Conservation (phyloP, 208 protist genomes). For the Leishmania tarentolae region DNA sequence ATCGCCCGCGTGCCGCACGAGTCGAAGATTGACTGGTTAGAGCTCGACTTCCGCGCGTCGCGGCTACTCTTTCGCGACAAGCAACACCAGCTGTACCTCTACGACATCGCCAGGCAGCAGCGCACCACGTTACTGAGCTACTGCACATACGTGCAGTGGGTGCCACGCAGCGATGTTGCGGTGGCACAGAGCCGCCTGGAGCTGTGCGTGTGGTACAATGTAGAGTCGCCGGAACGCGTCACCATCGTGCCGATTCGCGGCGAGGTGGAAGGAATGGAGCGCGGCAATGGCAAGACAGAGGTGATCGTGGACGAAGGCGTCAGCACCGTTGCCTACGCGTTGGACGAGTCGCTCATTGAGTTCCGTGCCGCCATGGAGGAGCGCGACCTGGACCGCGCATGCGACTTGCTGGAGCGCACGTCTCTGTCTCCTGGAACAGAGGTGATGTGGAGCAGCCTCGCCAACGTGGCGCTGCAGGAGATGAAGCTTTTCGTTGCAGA, state of each 20-base stretch:
- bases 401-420: conserved; percentile 91
- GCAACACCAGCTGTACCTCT: conserved; percentile 94
- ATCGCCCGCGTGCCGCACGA: conserved; percentile 93
- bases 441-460: conserved; percentile 95
- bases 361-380: conserved; percentile 96
- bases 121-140: conserved; percentile 94
- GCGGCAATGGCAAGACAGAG: conserved; percentile 93
- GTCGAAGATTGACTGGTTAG: conserved; percentile 96
- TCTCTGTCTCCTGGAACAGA: conserved; percentile 90
- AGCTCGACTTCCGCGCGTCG: conserved; percentile 92
- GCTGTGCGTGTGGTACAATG: conserved; percentile 98
- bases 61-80: conserved; percentile 98
- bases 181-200: conserved; percentile 97
- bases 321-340: conserved; percentile 91
- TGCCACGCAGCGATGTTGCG: conserved; percentile 97
- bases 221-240: conserved; percentile 94
- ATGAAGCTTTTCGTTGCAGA: conserved; percentile 93
- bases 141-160: conserved; percentile 98
- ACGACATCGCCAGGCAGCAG: conserved; percentile 90
- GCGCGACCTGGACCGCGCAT: conserved; percentile 91
- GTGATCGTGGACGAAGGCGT: conserved; percentile 97
- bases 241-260: conserved; percentile 96
- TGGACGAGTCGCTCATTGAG: conserved; percentile 98
- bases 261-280: conserved; percentile 97
- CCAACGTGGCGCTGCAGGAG: conserved; percentile 83